Evolutionary conservation across 2,329 filamentous ascomycete species (phyloP).

Genomic region (Colletotrichum shisoi): DNA sequence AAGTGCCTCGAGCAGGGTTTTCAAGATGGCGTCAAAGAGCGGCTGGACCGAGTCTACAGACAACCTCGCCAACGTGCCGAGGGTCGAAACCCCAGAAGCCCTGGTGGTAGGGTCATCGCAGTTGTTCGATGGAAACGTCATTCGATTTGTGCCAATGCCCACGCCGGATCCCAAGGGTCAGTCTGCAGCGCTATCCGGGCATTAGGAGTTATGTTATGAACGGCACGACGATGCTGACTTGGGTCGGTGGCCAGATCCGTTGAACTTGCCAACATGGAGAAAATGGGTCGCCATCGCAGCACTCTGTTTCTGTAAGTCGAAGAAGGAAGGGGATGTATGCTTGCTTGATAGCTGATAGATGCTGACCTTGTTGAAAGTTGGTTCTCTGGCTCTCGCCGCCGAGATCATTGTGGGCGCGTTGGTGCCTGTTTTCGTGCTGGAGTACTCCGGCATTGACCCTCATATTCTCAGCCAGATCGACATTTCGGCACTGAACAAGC

Average conservation of each 20-base stretch:
- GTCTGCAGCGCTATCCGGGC: not conserved
- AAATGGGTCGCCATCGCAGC: conserved; percentile 46
- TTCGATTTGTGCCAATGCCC: conserved; percentile 44
- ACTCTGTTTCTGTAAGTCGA: conserved; percentile 46
- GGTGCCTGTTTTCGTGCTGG: conserved; percentile 48
- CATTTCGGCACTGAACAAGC: conserved; percentile 38
- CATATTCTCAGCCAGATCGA: conserved; percentile 44
- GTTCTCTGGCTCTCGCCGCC: conserved; percentile 38
- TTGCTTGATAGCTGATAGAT: not conserved
- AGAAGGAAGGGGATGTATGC: too few species aligned
- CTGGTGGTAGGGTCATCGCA: conserved; percentile 43
- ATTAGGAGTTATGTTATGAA: too few species aligned
- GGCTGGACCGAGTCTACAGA: conserved; percentile 41
- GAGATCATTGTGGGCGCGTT: conserved; percentile 45
- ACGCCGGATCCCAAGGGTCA: conserved; percentile 47
- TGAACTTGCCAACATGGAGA: conserved; percentile 46
- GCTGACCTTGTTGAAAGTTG: conserved; percentile 27
- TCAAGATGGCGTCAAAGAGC: conserved; percentile 37
- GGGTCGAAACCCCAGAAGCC: conserved; percentile 40
- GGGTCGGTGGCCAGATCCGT: conserved; percentile 42
- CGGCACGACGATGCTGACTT: conserved; percentile 14
- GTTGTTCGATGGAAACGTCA: conserved; percentile 40
- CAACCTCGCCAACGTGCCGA: conserved; percentile 38
- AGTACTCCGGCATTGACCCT: conserved; percentile 48
- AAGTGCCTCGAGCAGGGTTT: conserved; percentile 14